Conservation (phyloP, 192 early-diverging fungal genomes). For the Backusella morwellensis region DNA sequence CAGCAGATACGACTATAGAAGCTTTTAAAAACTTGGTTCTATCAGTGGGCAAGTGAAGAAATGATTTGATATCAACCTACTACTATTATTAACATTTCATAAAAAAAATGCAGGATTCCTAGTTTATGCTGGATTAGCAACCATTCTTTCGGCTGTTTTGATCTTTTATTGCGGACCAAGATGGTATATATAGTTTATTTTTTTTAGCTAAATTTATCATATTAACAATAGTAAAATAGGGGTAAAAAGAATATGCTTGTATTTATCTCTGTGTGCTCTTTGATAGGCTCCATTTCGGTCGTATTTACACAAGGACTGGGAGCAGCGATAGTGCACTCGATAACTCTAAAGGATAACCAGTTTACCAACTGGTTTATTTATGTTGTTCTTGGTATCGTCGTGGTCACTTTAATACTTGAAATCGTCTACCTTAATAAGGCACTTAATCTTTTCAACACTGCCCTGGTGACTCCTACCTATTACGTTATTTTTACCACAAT, state of each 20-base stretch:
- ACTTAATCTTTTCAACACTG: conserved; percentile 90
- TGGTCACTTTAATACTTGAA: conserved; percentile 79
- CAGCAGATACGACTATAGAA: conserved; percentile 70
- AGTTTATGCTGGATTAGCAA: conserved; percentile 64
- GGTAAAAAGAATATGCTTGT: conserved; percentile 84
- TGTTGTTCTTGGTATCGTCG: conserved; percentile 73
- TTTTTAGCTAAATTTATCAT: too few species aligned
- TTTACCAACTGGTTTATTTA: conserved; percentile 83
- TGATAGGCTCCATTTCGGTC: conserved; percentile 88
- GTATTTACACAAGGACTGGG: conserved; percentile 88
- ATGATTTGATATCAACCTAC: not conserved
- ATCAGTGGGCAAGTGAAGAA: conserved; percentile 16
- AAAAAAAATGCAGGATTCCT: conserved; percentile 52
- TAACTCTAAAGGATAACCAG: conserved; percentile 75
- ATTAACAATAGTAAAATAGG: not conserved
- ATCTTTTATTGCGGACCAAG: conserved; percentile 76
- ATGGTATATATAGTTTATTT: conserved; percentile 26
- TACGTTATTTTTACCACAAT: conserved; percentile 94
- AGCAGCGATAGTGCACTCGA: conserved; percentile 84
- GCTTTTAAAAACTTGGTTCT: conserved; percentile 59
- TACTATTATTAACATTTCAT: not conserved
- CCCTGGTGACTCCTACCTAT: conserved; percentile 86
- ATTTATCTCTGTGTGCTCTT: conserved; percentile 89
- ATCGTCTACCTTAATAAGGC: conserved; percentile 98
- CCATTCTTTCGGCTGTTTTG: conserved; percentile 61